Percentiles rank a stretch among this genome's conserved stretches.
Conservation (phyloP, 2,329 filamentous ascomycete species). For the Lachnellula hyalina region DNA sequence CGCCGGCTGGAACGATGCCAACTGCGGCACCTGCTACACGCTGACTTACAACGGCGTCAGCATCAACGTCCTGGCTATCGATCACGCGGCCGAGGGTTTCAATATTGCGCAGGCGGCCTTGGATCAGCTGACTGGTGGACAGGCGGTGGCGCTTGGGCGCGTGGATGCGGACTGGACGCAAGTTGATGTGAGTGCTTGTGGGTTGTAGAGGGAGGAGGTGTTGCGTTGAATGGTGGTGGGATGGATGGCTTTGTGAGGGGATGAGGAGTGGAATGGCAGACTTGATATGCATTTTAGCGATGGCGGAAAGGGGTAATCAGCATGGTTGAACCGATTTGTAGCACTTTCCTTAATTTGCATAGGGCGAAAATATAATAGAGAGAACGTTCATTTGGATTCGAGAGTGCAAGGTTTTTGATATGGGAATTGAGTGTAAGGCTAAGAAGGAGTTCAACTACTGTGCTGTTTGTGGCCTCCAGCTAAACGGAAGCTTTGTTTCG, state of each 20-base stretch:
- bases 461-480: too few species aligned
- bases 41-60: slow-evolving; percentile 46
- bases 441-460: too few species aligned
- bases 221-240: background rate
- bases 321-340: background rate
- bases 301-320: background rate
- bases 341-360: background rate
- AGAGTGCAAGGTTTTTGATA: too few species aligned
- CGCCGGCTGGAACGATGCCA: slow-evolving; percentile 46
- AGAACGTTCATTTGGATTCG: too few species aligned
- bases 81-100: slow-evolving; percentile 45
- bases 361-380: too few species aligned
- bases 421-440: too few species aligned
- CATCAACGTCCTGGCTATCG: slow-evolving; percentile 52
- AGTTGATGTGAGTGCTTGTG: slow-evolving; percentile 42
- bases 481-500: too few species aligned
- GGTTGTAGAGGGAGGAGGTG: slow-evolving; percentile 26
- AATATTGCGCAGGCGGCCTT: slow-evolving; percentile 54
- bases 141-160: slow-evolving; percentile 45
- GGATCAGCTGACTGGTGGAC: slow-evolving; percentile 49
- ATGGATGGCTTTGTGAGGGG: background rate
- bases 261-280: too few species aligned
- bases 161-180: slow-evolving; percentile 45
- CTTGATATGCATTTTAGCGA: background rate
- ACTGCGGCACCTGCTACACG: slow-evolving; percentile 56